Base-by-base conservation (phyloP, 2,329 filamentous ascomycete genomes). In the Venturia nashicola region DNA sequence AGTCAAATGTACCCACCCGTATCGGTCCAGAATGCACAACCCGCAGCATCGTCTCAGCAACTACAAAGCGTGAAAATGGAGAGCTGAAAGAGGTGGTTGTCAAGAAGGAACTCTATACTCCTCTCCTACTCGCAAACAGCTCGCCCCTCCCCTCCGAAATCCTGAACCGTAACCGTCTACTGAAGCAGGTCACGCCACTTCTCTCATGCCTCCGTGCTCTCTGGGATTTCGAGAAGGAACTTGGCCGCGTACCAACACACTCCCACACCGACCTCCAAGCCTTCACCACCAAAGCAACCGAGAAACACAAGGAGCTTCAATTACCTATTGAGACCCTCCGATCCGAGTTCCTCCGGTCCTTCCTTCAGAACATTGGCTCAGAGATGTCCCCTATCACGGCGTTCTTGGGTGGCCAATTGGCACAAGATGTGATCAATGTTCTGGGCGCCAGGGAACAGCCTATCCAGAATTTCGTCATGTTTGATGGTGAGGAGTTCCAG, bases 361-460 rank as follows among this genome's bases (percentile, higher is more conserved):
- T 99, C 76, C 74, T 97, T 48, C 89, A 94, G 75, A 95, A 95
- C 69, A 80, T 97, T 6, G 88, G 86, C 64, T 85, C 86, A 70
- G 93, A 97, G 76, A 79, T 97, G 46, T 87, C 89, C 14, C 91
- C 94, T 8, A 90, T 96, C 9, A 87, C 90, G 0, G 92, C 94
- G 1, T 90, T 96, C 65, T 79, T 99, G 12, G 94, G 94, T 60
- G 94, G 92, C 11, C 86, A 92, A 73, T 82, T 99, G 18, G 91
- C 93, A 0, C 94, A 99, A 76, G 94, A 99, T 72, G 91, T 96
- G 61, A 97, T 99, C 77, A 97, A 97, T 71, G 92, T 97, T 40
- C 83, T 97, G 6, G 91, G 92, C 60, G 86, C 89, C 72, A 86
- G 89, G 48, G 91, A 97, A 77, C 94, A 97, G 75, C 94, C 94